A percentile compares a stretch with the other conserved stretches of the same genome.
Evolutionary conservation across 768 basidiomycete genomes (phyloP).

Genomic region (Macrolepiota albuminosa): DNA sequence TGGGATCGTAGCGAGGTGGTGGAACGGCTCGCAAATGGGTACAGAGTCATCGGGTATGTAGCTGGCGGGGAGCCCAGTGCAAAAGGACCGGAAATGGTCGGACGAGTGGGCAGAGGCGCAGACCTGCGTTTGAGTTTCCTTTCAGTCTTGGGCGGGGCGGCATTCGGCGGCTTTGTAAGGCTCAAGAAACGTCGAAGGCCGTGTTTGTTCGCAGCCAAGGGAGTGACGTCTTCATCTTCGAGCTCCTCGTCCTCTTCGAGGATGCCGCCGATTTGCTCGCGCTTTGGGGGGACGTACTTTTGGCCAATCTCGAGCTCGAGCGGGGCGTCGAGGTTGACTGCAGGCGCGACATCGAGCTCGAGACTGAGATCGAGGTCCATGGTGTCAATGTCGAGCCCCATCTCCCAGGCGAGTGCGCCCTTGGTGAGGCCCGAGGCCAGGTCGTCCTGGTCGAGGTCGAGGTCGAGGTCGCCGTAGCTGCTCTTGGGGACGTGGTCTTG

Average conservation of each 20-base stretch:
- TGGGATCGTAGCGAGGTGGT: constrained; percentile 14
- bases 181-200: constrained; percentile 32
- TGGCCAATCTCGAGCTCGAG: constrained; percentile 13
- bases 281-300: constrained; percentile 3
- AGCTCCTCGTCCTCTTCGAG: constrained; percentile 15
- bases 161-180: constrained; percentile 19
- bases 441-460: neutral
- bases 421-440: constrained; percentile 2
- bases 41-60: constrained; percentile 7
- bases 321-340: constrained; percentile 10
- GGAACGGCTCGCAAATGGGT: constrained; percentile 8
- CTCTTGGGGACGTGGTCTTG: no score
- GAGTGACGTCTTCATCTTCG: constrained; percentile 12
- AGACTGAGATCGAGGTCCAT: constrained; percentile 28
- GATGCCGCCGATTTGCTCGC: constrained; percentile 9
- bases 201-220: constrained; percentile 5
- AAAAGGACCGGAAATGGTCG: constrained; percentile 42
- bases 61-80: constrained; percentile 32
- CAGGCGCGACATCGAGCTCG: constrained; percentile 1
- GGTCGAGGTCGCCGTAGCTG: neutral
- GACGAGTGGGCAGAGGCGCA: constrained; percentile 19
- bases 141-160: neutral
- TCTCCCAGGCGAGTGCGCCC: constrained; percentile 13
- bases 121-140: constrained; percentile 9
- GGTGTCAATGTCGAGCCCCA: constrained; percentile 22